Evolutionary conservation across 2,329 filamentous ascomycete genomes (phyloP).

Genomic region (Calonectria montana): DNA sequence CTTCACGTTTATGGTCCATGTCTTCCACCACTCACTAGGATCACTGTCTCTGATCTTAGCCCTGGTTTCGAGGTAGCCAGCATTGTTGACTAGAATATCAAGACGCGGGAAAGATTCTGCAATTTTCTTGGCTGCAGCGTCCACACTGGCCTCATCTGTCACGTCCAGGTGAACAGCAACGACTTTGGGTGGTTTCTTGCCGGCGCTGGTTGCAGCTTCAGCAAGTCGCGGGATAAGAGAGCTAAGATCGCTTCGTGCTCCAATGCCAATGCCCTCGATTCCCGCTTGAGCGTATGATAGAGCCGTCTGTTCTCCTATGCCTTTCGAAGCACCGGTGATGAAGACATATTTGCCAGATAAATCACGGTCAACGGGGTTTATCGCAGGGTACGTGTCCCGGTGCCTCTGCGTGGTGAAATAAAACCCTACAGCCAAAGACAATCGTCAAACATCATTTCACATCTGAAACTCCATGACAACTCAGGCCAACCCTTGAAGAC

Average conservation of each 20-base stretch:
- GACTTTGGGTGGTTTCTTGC: slow-evolving; percentile 47
- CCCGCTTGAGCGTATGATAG: slow-evolving; percentile 67
- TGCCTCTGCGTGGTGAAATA: slow-evolving; percentile 37
- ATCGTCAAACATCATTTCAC: neutral
- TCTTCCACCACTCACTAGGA: slow-evolving; percentile 57
- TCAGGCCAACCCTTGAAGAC: neutral
- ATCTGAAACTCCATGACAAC: neutral
- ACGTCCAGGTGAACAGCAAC: slow-evolving; percentile 55
- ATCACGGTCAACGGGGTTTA: slow-evolving; percentile 54
- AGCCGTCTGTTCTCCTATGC: slow-evolving; percentile 65
- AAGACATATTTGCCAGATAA: slow-evolving; percentile 56
- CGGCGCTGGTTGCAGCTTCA: slow-evolving; percentile 47
- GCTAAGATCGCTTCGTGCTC: slow-evolving; percentile 61
- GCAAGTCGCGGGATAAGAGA: slow-evolving; percentile 49
- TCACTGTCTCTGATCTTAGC: slow-evolving; percentile 51
- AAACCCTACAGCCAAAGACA: neutral
- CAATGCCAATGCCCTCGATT: slow-evolving; percentile 62
- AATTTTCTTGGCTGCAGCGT: slow-evolving; percentile 43
- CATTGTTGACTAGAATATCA: slow-evolving; percentile 58
- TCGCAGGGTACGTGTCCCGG: slow-evolving; percentile 64
- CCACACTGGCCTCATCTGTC: slow-evolving; percentile 46
- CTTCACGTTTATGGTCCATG: slow-evolving; percentile 53
- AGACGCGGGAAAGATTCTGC: slow-evolving; percentile 48
- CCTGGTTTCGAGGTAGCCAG: slow-evolving; percentile 53
- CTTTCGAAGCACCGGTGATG: slow-evolving; percentile 66